Base-by-base conservation (phyloP, 768 basidiomycete species). In the Cystoderma amianthinum region DNA sequence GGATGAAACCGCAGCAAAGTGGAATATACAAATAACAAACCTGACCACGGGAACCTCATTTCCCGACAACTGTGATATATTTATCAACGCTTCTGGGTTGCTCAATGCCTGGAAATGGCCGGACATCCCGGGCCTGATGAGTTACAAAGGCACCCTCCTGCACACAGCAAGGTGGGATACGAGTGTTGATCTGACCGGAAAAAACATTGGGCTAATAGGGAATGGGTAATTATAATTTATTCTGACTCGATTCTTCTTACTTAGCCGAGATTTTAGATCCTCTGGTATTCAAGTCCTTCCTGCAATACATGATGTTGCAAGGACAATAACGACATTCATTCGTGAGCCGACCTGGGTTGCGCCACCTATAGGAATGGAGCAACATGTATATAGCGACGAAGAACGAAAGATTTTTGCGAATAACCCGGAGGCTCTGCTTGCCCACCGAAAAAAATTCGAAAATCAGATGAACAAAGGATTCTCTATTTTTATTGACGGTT, bases 371-470 rank as follows among this genome's bases (percentile, higher is more conserved):
- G 55, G 50, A 6, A 48, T 53, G 21, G 47, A 50, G 11, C 61
- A 58, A 46, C 62, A 55, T 38, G 49, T 64, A 47, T 62, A 57
- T 43, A 50, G 62, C 5, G 60, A 65, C 3, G 67, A 69, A 30
- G 74, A 77, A 49, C 63, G 59, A 34, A 50, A 53, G 11, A 46
- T 47, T 6, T 69, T 76, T 49, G 57, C 57, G 17, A 46, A 48
- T 4, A 58, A 74, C 41, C 60, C 65, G 0, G 53, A 47, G 28
- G 67, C 62, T 34, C 70, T 64, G 43, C 55, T 65, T 33, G 51
- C 58, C 35, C 72, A 76, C 51, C 56, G 71, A 11, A 68, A 67
- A 24, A 53, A 51, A 21, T 44, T 74, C 3, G 71, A 77, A 44
- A 47, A 43, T 0, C 53, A 54, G 3, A 52, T 69, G 13, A 75